Conservation (phyloP, 1,284 basidiomycete species). For the Sanghuangporus sanghuang region DNA sequence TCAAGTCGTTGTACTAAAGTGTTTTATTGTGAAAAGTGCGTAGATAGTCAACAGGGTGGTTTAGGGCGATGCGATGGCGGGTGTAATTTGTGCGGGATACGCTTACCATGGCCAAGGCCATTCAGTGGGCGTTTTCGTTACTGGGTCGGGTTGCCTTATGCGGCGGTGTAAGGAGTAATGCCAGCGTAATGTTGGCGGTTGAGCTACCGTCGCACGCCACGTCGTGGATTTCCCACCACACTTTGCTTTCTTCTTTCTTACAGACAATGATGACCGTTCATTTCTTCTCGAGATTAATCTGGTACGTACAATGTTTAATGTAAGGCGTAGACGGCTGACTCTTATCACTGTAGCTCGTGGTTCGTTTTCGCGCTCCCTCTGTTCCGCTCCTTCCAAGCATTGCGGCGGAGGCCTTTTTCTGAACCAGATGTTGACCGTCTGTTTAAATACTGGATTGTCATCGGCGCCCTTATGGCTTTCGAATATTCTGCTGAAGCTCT, state of each 20-base stretch:
- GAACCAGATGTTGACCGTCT: slow-evolving; percentile 54
- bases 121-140: too few species aligned
- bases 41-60: too few species aligned
- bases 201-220: too few species aligned
- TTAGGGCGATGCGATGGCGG: too few species aligned
- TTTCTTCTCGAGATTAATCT: slow-evolving; percentile 5
- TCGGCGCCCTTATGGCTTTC: slow-evolving; percentile 57
- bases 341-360: slow-evolving; percentile 48
- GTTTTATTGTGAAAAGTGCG: too few species aligned
- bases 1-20: background rate
- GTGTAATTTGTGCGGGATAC: too few species aligned
- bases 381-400: slow-evolving; percentile 61
- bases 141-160: too few species aligned
- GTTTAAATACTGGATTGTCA: slow-evolving; percentile 61
- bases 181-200: too few species aligned
- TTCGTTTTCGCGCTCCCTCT: slow-evolving; percentile 61
- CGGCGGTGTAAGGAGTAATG: too few species aligned
- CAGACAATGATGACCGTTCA: background rate
- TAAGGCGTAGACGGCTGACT: background rate
- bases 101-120: too few species aligned
- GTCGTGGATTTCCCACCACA: background rate
- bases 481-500: slow-evolving; percentile 68
- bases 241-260: background rate
- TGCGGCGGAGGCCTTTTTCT: slow-evolving; percentile 52
- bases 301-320: background rate